A percentile compares a stretch with the other conserved stretches of the same genome.
phyloP scores from a whole-genome alignment of 306 rosid genomes.

The Delonix regia region DNA sequence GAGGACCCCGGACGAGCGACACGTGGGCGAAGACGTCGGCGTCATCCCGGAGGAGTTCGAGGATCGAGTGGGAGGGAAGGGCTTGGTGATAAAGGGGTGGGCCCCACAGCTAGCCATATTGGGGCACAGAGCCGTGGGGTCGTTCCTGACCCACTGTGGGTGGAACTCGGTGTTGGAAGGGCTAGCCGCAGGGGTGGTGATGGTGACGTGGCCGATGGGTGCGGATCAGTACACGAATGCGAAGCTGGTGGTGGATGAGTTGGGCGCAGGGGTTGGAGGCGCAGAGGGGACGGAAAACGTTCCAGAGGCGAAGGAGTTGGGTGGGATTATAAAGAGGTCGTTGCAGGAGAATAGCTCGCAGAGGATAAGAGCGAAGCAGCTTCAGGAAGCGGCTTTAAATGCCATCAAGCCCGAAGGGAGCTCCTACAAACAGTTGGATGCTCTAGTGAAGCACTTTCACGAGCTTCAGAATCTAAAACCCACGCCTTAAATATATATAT shows the following conservation, averaged over 20 bases:
- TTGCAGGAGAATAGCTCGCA: constrained; percentile 20
- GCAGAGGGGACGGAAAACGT: constrained; percentile 41
- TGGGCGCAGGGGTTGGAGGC: constrained; percentile 38
- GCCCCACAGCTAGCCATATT: constrained; percentile 52
- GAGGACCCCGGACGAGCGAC: not conserved
- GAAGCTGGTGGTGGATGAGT: constrained; percentile 43
- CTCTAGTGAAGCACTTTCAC: constrained; percentile 24
- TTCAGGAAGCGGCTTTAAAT: constrained; percentile 27
- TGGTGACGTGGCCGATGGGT: constrained; percentile 68
- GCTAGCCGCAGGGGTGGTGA: constrained; percentile 43
- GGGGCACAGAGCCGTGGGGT: constrained; percentile 50
- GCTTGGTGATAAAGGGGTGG: constrained; percentile 51
- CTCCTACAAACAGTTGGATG: constrained; percentile 45
- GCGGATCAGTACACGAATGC: constrained; percentile 51
- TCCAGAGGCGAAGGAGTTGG: constrained; percentile 33
- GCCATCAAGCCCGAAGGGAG: constrained; percentile 43
- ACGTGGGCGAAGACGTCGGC: constrained; percentile 20
- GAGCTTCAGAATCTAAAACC: not conserved
- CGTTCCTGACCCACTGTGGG: constrained; percentile 60
- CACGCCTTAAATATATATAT: not conserved
- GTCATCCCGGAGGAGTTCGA: constrained; percentile 5
- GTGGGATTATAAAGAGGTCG: constrained; percentile 7
- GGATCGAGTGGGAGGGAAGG: constrained; percentile 36
- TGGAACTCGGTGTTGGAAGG: constrained; percentile 65
- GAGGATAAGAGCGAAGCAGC: constrained; percentile 34